Evolutionary conservation across 2,329 filamentous ascomycete species (phyloP).

Genomic region (Clonostachys byssicola): DNA sequence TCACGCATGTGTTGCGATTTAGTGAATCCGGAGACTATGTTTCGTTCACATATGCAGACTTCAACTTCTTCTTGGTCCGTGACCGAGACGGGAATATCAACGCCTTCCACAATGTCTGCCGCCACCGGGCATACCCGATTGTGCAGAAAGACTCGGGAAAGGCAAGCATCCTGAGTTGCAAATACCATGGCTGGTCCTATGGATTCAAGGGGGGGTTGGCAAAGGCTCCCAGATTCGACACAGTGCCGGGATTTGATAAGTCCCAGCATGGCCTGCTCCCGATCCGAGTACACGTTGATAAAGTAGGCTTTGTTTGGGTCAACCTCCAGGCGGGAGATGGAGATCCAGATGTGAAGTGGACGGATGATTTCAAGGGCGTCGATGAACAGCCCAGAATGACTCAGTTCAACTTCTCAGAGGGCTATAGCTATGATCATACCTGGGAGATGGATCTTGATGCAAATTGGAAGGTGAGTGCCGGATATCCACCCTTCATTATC

Average conservation of each 20-base stretch:
- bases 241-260: conserved; percentile 50
- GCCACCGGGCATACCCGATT: conserved; percentile 57
- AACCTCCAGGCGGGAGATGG: conserved; percentile 48
- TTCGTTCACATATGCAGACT: conserved; percentile 48
- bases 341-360: conserved; percentile 36
- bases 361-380: conserved; percentile 42
- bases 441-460: conserved; percentile 53
- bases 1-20: conserved; percentile 1
- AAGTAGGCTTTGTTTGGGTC: conserved; percentile 52
- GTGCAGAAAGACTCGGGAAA: conserved; percentile 43
- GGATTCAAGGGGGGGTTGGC: conserved; percentile 50
- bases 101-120: conserved; percentile 59
- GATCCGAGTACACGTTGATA: conserved; percentile 48
- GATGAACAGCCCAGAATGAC: conserved; percentile 38
- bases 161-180: conserved; percentile 46
- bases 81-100: conserved; percentile 48
- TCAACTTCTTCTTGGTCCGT: conserved; percentile 45
- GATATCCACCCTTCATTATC: too few species aligned
- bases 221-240: conserved; percentile 55
- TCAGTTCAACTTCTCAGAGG: conserved; percentile 38
- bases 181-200: conserved; percentile 60
- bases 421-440: conserved; percentile 53
- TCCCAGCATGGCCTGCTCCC: conserved; percentile 50
- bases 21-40: conserved; percentile 45
- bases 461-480: conserved; percentile 49